Evolutionary conservation across 306 rosid genomes (phyloP).

Genomic region (Glycine soja): DNA sequence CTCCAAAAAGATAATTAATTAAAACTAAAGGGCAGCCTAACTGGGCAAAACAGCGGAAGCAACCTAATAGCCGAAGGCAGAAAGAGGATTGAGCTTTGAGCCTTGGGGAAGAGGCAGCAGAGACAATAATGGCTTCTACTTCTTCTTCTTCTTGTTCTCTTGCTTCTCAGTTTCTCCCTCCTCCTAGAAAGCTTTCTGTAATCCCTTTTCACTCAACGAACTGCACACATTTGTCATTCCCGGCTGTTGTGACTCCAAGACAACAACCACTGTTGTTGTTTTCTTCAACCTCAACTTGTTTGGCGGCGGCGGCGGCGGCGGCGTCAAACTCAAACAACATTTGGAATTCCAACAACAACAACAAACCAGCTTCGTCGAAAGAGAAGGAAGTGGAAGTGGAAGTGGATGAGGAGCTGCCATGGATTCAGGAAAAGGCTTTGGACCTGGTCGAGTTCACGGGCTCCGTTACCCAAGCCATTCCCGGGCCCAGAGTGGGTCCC

Average conservation of each 20-base stretch:
- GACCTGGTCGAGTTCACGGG: conserved; percentile 96
- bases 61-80: background rate
- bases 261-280: background rate
- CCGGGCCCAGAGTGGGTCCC: conserved; percentile 90
- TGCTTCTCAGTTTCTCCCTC: conserved; percentile 31
- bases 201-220: conserved; percentile 18
- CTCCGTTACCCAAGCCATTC: conserved; percentile 86
- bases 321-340: conserved; percentile 10
- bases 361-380: too few relatives aligned
- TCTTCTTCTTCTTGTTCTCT: conserved; percentile 24
- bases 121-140: conserved; percentile 22
- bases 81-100: background rate
- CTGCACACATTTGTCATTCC: background rate
- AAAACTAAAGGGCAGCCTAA: too few relatives aligned
- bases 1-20: too few relatives aligned
- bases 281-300: conserved; percentile 12
- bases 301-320: background rate
- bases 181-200: background rate
- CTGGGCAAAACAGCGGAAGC: background rate
- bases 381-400: conserved; percentile 56
- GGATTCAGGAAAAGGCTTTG: conserved; percentile 96
- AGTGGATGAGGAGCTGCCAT: conserved; percentile 87
- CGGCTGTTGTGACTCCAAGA: background rate
- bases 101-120: background rate
- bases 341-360: conserved; percentile 6